A percentile compares a stretch with the other conserved stretches of the same genome.
Evolutionary conservation across 2,329 filamentous ascomycete species (phyloP).

Genomic region (Akanthomyces muscarius): DNA sequence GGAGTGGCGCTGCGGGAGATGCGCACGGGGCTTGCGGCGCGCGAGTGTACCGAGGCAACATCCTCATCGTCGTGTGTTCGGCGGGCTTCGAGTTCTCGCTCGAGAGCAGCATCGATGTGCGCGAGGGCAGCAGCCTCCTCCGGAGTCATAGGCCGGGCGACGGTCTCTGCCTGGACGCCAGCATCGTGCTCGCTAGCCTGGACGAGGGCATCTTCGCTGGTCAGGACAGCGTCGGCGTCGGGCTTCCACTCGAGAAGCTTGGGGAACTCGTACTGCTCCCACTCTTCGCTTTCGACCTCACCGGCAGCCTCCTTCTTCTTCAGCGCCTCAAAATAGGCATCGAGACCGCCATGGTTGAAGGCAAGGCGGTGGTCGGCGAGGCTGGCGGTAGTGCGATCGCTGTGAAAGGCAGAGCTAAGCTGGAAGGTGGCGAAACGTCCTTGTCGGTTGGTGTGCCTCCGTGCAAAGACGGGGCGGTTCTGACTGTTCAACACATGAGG

Average conservation of each 20-base stretch:
- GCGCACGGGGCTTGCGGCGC: slow-evolving; percentile 38
- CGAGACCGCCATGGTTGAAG: slow-evolving; percentile 62
- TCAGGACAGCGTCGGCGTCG: slow-evolving; percentile 50
- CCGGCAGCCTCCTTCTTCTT: slow-evolving; percentile 67
- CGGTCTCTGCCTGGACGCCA: slow-evolving; percentile 34
- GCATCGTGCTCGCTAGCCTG: slow-evolving; percentile 30
- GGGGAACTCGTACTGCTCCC: slow-evolving; percentile 87
- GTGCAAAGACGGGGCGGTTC: slow-evolving; percentile 59
- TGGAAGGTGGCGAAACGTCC: slow-evolving; percentile 54
- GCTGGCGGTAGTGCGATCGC: slow-evolving; percentile 47
- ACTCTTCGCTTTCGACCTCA: slow-evolving; percentile 67
- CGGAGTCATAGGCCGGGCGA: slow-evolving; percentile 36
- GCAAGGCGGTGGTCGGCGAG: slow-evolving; percentile 55
- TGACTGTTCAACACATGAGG: slow-evolving; percentile 71
- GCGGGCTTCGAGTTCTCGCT: slow-evolving; percentile 66
- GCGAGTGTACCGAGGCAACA: slow-evolving; percentile 40
- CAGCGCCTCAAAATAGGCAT: slow-evolving; percentile 88
- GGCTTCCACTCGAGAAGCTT: slow-evolving; percentile 88
- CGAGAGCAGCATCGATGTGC: slow-evolving; percentile 79
- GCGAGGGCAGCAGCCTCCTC: slow-evolving; percentile 62
- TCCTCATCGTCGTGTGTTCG: slow-evolving; percentile 43
- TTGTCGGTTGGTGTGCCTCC: slow-evolving; percentile 52
- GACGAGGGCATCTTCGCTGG: slow-evolving; percentile 52
- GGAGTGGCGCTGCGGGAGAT: slow-evolving; percentile 57
- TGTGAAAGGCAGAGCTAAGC: slow-evolving; percentile 75